Evolutionary conservation across 768 basidiomycete genomes (phyloP), one percentile per base, ranked within the genome.

Genomic region (Amanita jacksonii): DNA sequence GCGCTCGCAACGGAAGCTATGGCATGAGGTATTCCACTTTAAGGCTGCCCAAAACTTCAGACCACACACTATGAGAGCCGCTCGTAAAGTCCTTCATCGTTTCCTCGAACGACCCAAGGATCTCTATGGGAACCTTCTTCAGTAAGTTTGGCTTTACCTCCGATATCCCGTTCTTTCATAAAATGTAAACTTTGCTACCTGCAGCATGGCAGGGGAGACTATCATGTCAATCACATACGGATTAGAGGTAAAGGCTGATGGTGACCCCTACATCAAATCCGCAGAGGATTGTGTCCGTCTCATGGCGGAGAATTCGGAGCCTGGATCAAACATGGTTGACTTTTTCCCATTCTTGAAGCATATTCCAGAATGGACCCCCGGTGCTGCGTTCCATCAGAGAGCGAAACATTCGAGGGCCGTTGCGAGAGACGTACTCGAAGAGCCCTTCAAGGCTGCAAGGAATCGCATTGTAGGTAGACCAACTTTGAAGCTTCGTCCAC

Each of bases 151-250:
- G 16, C 5, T 32, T 24, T 28, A 9, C 3, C 9, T 20, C 28
- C 30, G 9, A 19, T 24, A 41, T 13, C 39, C 10, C n/a, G n/a
- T n/a, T n/a, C n/a, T 16, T 27, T 44, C 15, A 25, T 38, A 36
- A 42, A 34, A 23, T 43, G n/a, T n/a, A n/a, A n/a, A n/a, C 39
- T 28, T 24, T 49, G 37, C n/a, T n/a, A n/a, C n/a, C n/a, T n/a
- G n/a, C n/a, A 71, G 71, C 31, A 49, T 58, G 42, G 55, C 62
- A 0, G 62, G 63, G 0, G 56, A 64, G 35, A 43, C 32, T 5
- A 20, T 43, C 4, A 18, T 43, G 13, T 4, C 18, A 4, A 13
- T 25, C 31, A 25, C 34, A 22, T 43, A 43, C 27, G 42, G 42
- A 8, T 12, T 43, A 34, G 32, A 34, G 8, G 7, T 23, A 13